phyloP scores from a whole-genome alignment of 2,329 filamentous ascomycete genomes.

The Trichoderma oligosporum region DNA sequence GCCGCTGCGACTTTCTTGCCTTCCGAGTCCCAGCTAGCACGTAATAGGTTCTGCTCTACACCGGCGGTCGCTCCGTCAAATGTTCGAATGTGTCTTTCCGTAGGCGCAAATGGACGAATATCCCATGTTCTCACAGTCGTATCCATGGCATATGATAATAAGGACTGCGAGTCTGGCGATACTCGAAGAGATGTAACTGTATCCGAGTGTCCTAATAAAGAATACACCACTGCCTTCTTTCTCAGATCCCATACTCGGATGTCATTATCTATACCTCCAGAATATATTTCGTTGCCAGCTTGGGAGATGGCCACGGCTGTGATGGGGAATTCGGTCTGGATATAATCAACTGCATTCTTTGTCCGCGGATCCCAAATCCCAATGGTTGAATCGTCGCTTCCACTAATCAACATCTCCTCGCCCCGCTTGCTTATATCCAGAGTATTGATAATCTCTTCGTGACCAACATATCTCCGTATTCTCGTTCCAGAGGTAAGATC shows the following conservation, averaged over 20 bases:
- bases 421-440: constrained; percentile 85
- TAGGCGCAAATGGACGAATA: constrained; percentile 87
- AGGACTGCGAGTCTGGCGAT: constrained; percentile 87
- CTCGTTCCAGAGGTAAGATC: constrained; percentile 87
- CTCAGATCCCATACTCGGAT: constrained; percentile 96
- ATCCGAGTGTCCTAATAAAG: constrained; percentile 83
- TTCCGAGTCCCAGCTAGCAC: constrained; percentile 82
- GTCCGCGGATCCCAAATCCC: constrained; percentile 94
- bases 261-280: constrained; percentile 92
- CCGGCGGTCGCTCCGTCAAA: constrained; percentile 89
- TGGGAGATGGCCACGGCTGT: constrained; percentile 89
- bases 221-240: constrained; percentile 84
- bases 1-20: constrained; percentile 86
- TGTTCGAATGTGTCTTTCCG: constrained; percentile 77
- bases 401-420: constrained; percentile 85
- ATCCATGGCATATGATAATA: constrained; percentile 91
- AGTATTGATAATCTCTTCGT: constrained; percentile 93
- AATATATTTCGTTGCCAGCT: constrained; percentile 92
- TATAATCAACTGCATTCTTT: constrained; percentile 81
- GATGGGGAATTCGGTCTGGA: constrained; percentile 87
- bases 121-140: constrained; percentile 95
- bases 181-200: constrained; percentile 86
- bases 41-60: constrained; percentile 85
- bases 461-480: constrained; percentile 86
- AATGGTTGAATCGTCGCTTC: constrained; percentile 88